Conservation (phyloP, 2,329 filamentous ascomycete species). For the Dothidotthia symphoricarpi region DNA sequence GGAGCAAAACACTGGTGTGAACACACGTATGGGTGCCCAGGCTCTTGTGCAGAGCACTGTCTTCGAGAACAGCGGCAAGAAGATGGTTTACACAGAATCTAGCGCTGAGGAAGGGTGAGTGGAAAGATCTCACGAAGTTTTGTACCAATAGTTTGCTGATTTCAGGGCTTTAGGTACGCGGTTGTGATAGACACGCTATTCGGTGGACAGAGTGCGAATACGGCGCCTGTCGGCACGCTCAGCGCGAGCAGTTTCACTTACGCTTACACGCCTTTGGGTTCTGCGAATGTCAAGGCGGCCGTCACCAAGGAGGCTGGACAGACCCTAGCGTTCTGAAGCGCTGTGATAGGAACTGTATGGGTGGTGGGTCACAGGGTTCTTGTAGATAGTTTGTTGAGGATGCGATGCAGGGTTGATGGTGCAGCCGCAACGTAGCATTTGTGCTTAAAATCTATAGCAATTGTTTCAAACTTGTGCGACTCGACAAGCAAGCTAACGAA, state of each 20-base stretch:
- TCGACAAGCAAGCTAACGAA: no score
- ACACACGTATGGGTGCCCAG: constrained; percentile 45
- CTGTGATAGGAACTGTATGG: no score
- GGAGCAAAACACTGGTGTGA: constrained; percentile 37
- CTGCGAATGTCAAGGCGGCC: constrained; percentile 47
- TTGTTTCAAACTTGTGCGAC: no score
- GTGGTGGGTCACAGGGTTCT: no score
- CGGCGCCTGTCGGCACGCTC: constrained; percentile 52
- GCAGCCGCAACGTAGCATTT: no score
- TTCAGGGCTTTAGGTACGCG: no score
- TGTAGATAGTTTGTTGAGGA: no score
- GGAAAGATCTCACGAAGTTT: not conserved
- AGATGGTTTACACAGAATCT: constrained; percentile 57
- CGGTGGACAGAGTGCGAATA: constrained; percentile 46
- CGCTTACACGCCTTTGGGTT: constrained; percentile 53
- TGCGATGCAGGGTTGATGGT: no score
- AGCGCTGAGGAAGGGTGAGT: constrained; percentile 40
- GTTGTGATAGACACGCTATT: constrained; percentile 47
- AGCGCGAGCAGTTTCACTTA: constrained; percentile 50
- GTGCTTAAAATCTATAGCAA: no score
- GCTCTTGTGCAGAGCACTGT: constrained; percentile 46
- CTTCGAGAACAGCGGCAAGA: constrained; percentile 59
- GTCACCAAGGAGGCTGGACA: constrained; percentile 38
- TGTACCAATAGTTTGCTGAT: no score
- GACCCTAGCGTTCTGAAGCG: constrained; percentile 14